Base-by-base conservation (phyloP, 495 filamentous ascomycete species). In the Xanthoparmelia taractica region DNA sequence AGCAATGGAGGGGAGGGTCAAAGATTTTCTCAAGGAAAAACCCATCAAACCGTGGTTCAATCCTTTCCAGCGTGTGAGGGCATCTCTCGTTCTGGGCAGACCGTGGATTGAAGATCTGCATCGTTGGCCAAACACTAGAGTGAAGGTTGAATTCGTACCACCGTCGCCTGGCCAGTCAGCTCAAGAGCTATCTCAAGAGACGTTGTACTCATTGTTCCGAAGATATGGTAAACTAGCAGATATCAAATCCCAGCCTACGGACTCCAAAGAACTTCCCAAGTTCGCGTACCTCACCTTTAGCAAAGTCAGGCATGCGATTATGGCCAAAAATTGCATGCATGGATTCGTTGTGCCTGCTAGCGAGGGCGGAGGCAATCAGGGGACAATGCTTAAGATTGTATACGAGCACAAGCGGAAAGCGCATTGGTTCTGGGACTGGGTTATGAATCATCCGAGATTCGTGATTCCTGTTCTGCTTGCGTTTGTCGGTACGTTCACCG, bases 101-200 rank as follows among this genome's bases (percentile, higher is more conserved):
- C 94, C 94, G 0, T 98, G 94, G 94, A 78, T 97, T 25, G 94
- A 98, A 68, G 94, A 98, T 74, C 76, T 98, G 4, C 87, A 88
- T 66, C 85, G 92, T 13, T 85, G 90, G 29, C 94, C 94, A 4
- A 91, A 85, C 61, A 75, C 77, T 34, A 82, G 84, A 50, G 64
- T 98, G 47, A 86, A 81, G 63, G 85, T 97, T 41, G 94, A 98
- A 71, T 97, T 96, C 70, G 76, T 94, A 15, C 82, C 90, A 3
- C 72, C 80, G n/a, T 74, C 75, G 20, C 78, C 89, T 0, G 89
- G 89, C 4, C 79, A 73, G 4, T 74, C 85, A 54, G 83, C 85
- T 0, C 82, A 81, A 6, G 91, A 95, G 64, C 73, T 97, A n/a
- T 90, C 87, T 0, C 90, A 94, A 66, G 94, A 98, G 71, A 82